These are phyloP conservation scores for Aspergillus carbonarius DNA, from an alignment of 2,329 filamentous ascomycete genomes.

Conservation along the genomic window DNA sequence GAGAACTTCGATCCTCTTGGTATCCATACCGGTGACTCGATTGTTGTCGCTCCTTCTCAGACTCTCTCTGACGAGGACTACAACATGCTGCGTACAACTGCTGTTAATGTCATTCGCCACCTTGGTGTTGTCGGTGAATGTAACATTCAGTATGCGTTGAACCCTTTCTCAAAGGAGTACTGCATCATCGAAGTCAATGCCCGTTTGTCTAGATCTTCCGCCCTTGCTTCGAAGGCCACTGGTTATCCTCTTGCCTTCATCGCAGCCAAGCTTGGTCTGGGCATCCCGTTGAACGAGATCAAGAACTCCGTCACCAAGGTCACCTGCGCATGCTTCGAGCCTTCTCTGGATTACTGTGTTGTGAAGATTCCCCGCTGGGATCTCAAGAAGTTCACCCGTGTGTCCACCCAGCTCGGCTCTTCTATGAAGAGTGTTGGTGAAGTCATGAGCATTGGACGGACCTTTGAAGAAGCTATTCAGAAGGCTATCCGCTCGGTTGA, in stretches of 20 bases:
- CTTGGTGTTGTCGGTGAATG: constrained; percentile 97
- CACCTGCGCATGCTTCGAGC: constrained; percentile 97
- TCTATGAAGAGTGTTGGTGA: constrained; percentile 99
- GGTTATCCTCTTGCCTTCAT: constrained; percentile 96
- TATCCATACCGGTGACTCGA: constrained; percentile 97
- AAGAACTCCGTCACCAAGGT: constrained; percentile 93
- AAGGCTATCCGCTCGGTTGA: constrained; percentile 96
- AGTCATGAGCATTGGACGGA: constrained; percentile 96
- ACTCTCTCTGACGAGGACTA: constrained; percentile 97
- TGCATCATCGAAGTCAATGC: constrained; percentile 99
- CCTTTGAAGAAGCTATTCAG: constrained; percentile 97
- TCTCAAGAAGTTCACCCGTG: constrained; percentile 96
- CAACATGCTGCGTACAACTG: constrained; percentile 97
- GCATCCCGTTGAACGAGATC: constrained; percentile 94
- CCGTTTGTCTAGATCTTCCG: constrained; percentile 90
- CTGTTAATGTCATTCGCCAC: constrained; percentile 95
- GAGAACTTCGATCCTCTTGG: constrained; percentile 99
- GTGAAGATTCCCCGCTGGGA: constrained; percentile 99
- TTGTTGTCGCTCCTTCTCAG: constrained; percentile 95
- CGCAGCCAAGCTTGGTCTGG: constrained; percentile 91
- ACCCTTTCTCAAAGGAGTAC: constrained; percentile 93
- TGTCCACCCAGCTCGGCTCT: constrained; percentile 91
- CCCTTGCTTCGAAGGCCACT: constrained; percentile 93
- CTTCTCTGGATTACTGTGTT: constrained; percentile 94
- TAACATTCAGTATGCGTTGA: constrained; percentile 97